Percentiles rank a stretch among this genome's conserved stretches.
These are phyloP conservation scores for Colletotrichum endophyticum DNA, from an alignment of 2,329 filamentous ascomycete species.

Conservation along the genomic window DNA sequence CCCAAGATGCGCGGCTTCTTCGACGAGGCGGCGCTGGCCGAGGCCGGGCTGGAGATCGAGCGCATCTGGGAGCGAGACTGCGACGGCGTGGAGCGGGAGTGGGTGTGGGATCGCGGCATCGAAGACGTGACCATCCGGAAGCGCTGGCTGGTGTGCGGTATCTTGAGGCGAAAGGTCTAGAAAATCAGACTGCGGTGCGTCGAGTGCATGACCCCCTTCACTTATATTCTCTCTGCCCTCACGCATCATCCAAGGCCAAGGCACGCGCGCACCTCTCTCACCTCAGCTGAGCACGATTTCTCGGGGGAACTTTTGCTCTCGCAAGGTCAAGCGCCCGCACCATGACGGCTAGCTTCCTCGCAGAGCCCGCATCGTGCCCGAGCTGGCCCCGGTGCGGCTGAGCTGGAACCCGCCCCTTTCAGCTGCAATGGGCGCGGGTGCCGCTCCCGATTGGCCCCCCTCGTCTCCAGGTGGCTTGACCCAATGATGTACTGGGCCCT, in stretches of 20 bases:
- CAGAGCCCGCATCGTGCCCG: not conserved
- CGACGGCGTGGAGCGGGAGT: slow-evolving; percentile 65
- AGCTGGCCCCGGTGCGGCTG: slow-evolving; percentile 3
- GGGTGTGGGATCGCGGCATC: slow-evolving; percentile 62
- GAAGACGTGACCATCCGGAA: slow-evolving; percentile 70
- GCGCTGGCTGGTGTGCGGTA: slow-evolving; percentile 71
- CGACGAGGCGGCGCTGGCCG: slow-evolving; percentile 46
- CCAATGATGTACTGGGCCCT: not conserved
- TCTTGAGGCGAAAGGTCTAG: slow-evolving; percentile 44
- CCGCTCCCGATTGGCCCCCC: not conserved
- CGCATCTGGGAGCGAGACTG: slow-evolving; percentile 73
- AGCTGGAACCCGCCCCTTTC: not conserved
- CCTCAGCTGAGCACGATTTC: not conserved
- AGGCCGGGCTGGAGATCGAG: slow-evolving; percentile 64
- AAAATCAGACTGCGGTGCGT: not conserved
- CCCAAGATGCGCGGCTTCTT: slow-evolving; percentile 72
- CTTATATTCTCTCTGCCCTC: not conserved
- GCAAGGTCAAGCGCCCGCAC: slow-evolving; percentile 1
- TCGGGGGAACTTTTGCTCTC: not conserved
- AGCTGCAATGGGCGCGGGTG: not conserved
- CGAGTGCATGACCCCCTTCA: not conserved
- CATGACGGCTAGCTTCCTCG: not conserved
- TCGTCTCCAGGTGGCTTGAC: not conserved
- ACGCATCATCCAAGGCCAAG: not conserved
- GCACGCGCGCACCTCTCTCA: not conserved